phyloP scores from a whole-genome alignment of 306 rosid genomes.

The Prunus mume region DNA sequence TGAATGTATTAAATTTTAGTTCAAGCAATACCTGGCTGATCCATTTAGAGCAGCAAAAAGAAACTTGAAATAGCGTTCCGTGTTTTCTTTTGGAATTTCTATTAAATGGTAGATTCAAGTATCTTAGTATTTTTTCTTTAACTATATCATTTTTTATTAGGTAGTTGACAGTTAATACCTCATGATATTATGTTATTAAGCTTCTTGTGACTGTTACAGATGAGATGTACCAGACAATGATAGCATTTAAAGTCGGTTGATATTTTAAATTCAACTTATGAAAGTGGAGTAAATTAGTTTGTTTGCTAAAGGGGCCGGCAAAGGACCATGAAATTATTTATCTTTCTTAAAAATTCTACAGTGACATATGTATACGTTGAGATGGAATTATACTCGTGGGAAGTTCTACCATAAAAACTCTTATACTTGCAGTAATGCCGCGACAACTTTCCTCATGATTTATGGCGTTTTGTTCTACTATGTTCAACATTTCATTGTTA shows the following conservation, averaged over 20 bases:
- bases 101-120: not conserved
- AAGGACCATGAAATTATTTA: not conserved
- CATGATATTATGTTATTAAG: not conserved
- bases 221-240: not conserved
- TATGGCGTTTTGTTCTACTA: not conserved
- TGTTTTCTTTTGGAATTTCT: not conserved
- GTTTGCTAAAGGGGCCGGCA: not conserved
- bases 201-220: not conserved
- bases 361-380: not conserved
- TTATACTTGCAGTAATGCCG: not conserved
- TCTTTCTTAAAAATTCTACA: not conserved
- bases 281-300: not conserved
- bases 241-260: not conserved
- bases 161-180: not conserved
- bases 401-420: not conserved
- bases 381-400: not conserved
- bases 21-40: too few species aligned
- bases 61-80: not conserved
- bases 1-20: not conserved
- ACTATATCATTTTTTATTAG: not conserved
- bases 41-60: not conserved
- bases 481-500: not conserved
- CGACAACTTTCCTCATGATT: not conserved
- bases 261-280: not conserved
- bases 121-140: not conserved